A percentile compares a stretch with the other conserved stretches of the same genome.
Conservation (phyloP, 192 early-diverging fungal species). For the Allomyces arbusculus region DNA sequence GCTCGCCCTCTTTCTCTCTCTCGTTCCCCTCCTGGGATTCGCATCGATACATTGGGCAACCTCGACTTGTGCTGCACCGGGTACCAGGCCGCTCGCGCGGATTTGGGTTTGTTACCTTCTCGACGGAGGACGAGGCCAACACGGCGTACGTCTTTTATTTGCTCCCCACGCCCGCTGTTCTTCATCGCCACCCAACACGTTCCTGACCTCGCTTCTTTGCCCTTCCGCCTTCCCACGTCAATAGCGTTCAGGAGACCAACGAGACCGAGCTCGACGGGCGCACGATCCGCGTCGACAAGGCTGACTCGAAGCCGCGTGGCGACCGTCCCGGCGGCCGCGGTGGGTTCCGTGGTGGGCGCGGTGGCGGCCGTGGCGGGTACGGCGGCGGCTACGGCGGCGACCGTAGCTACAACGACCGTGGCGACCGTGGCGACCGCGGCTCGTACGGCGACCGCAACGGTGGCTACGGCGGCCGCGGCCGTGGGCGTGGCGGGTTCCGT, state of each 20-base stretch:
- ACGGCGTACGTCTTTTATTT: slow-evolving; percentile 6
- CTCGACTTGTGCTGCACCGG: no score
- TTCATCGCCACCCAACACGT: background rate
- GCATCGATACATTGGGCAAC: no score
- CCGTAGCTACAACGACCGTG: background rate
- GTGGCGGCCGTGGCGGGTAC: slow-evolving; percentile 8
- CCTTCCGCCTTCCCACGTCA: background rate
- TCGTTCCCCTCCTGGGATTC: no score
- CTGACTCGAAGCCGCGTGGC: slow-evolving; percentile 13
- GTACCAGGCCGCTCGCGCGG: slow-evolving; percentile 26
- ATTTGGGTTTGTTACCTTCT: slow-evolving; percentile 36
- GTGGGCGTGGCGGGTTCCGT: slow-evolving; percentile 1
- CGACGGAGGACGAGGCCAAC: slow-evolving; percentile 8
- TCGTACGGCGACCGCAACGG: background rate
- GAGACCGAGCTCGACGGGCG: slow-evolving; percentile 35
- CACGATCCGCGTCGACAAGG: slow-evolving; percentile 27
- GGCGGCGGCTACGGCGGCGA: slow-evolving; percentile 5
- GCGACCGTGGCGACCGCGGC: background rate
- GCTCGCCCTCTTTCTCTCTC: no score
- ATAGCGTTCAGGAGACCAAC: slow-evolving; percentile 20
- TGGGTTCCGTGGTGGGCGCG: slow-evolving; percentile 8
- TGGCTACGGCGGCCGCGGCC: slow-evolving; percentile 4
- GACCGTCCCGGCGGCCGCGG: slow-evolving; percentile 9
- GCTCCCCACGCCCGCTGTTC: background rate
- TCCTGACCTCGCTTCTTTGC: no score